phyloP scores from a whole-genome alignment of 495 filamentous ascomycete genomes.

The Immersiella caudata region DNA sequence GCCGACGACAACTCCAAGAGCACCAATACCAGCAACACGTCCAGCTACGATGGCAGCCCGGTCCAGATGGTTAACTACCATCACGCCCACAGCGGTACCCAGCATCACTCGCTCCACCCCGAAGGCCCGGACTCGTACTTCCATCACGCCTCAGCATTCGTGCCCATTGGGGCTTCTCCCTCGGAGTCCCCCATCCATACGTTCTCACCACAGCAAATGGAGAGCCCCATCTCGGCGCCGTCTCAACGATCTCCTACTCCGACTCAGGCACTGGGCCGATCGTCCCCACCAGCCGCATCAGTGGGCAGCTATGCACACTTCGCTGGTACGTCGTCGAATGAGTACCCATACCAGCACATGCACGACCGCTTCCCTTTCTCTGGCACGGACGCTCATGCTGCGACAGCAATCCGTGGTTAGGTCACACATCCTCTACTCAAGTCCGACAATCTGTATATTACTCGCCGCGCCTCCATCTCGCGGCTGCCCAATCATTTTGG shows the following conservation, averaged over 20 bases:
- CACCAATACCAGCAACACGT: slow-evolving; percentile 36
- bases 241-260: neutral
- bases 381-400: slow-evolving; percentile 42
- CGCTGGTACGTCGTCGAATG: slow-evolving; percentile 42
- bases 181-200: slow-evolving; percentile 34
- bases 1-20: slow-evolving; percentile 34
- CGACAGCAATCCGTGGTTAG: slow-evolving; percentile 43
- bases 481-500: slow-evolving; percentile 5
- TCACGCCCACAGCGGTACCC: slow-evolving; percentile 37
- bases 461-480: neutral
- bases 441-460: slow-evolving; percentile 17
- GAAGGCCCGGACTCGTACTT: slow-evolving; percentile 42
- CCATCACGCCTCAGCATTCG: slow-evolving; percentile 24
- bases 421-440: neutral
- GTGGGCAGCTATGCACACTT: slow-evolving; percentile 34
- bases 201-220: slow-evolving; percentile 28
- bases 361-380: slow-evolving; percentile 46
- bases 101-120: slow-evolving; percentile 43
- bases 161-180: slow-evolving; percentile 35
- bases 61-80: slow-evolving; percentile 37
- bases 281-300: slow-evolving; percentile 32
- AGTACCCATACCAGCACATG: slow-evolving; percentile 41
- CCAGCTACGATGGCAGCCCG: slow-evolving; percentile 44
- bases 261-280: slow-evolving; percentile 26
- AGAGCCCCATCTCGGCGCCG: slow-evolving; percentile 18